These are phyloP conservation scores for Cystofilobasidium macerans DNA, from an alignment of 768 basidiomycete genomes.

Conservation along the genomic window DNA sequence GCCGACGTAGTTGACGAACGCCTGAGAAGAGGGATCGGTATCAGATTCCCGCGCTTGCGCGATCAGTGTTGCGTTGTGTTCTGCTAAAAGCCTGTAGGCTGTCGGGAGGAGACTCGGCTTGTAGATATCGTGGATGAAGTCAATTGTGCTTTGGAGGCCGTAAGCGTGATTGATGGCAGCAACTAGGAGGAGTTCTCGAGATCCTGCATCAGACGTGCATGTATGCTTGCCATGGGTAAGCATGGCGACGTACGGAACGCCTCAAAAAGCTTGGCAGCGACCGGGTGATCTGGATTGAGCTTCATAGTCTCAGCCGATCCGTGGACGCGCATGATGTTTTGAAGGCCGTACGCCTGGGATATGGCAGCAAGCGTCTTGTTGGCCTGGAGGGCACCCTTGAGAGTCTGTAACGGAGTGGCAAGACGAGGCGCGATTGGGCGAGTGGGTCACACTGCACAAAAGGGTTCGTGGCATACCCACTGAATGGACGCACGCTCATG, in stretches of 20 bases:
- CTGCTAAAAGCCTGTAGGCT: background rate
- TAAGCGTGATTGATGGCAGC: background rate
- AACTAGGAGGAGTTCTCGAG: too few species aligned
- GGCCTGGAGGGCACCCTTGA: background rate
- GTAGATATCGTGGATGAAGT: background rate
- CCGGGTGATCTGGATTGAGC: background rate
- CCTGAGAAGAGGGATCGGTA: background rate
- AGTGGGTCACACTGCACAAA: background rate
- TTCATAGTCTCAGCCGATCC: background rate
- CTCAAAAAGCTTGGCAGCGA: background rate
- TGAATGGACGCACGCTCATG: background rate
- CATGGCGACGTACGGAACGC: background rate
- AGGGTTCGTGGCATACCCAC: background rate
- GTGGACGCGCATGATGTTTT: background rate
- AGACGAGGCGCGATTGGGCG: background rate
- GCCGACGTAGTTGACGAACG: conserved; percentile 3
- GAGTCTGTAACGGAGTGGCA: background rate
- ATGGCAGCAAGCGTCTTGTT: background rate
- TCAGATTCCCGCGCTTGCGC: background rate
- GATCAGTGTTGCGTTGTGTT: background rate
- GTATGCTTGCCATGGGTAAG: too few species aligned
- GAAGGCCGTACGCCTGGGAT: background rate
- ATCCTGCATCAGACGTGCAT: too few species aligned
- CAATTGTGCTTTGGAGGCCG: background rate
- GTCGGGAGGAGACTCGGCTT: background rate